Base-by-base conservation (phyloP, 345 rosid species). In the Clausena lansium region DNA sequence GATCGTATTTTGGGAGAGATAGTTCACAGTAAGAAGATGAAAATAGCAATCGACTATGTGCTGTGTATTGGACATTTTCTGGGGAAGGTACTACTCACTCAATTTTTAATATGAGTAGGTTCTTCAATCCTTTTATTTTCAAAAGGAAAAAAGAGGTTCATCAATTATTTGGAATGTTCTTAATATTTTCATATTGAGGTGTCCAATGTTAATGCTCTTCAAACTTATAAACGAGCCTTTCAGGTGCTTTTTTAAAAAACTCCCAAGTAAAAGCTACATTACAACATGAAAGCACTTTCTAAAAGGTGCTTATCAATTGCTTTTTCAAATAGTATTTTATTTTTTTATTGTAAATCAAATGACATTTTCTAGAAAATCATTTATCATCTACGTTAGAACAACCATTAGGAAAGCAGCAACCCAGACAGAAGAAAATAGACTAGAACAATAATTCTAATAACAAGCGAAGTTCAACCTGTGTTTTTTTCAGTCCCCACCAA, bases 1-100 rank as follows among this genome's bases (percentile, higher is more conserved):
- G 99, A 94, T 85, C 91, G 99, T 22, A 97, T 97, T 77, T 80
- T 97, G 73, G 99, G 96, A 67, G 99, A 94, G 86, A 94, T 94
- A 75, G 98, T 97, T 78, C 99, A 97, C 80, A 93, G 94, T 82
- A 94, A 94, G 83, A 86, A 94, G 9, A 93, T 94, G 98, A 89
- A 85, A 41, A 85, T 93, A 41, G 98, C 99, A 1, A 97, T 97
- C 27, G 99, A 97, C 82, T 94, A 89, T 78, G 99, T 97, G 76
- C 86, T 94, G 67, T 97, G 98, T 78, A 77, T 94, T 78, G 99
- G 99, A 36, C 99, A 97, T 85, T 97, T 97, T 89, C 89, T 97
- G 70, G 95, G 92, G 77, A 97, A 97, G 99, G 99, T 95, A 87
- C 67, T 63, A 59, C 80, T 71, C 55, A 36, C 35, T 5, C 20